Evolutionary conservation across 805 yeast genomes (phyloP).

Genomic region (Lipomyces spencermartinsiae): DNA sequence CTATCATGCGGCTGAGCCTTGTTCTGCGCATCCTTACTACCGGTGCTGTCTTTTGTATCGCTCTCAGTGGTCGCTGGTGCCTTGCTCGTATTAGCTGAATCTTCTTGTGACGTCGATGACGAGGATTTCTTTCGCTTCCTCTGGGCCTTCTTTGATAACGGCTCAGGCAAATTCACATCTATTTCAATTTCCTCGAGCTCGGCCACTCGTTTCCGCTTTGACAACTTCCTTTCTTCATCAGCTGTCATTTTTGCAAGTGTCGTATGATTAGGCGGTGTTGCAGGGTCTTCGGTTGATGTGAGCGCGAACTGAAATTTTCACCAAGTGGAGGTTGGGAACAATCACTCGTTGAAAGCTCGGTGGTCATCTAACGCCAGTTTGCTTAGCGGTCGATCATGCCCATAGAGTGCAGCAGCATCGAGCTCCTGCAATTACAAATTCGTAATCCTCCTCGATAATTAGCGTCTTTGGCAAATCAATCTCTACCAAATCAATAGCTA

Average conservation of each 20-base stretch:
- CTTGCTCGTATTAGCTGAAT: conserved; percentile 44
- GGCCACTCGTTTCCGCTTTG: conserved; percentile 26
- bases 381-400: no score
- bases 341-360: neutral
- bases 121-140: conserved; percentile 65
- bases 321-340: neutral
- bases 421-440: no score
- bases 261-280: neutral
- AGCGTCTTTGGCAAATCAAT: no score
- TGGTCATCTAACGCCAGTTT: neutral
- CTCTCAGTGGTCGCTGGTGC: conserved; percentile 2
- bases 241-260: neutral
- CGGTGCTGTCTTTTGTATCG: conserved; percentile 14
- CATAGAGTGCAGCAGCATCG: no score
- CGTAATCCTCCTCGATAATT: no score
- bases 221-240: conserved; percentile 1
- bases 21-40: conserved; percentile 45
- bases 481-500: no score
- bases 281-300: no score
- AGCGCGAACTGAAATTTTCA: neutral
- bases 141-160: conserved; percentile 89
- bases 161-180: conserved; percentile 64
- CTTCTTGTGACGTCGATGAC: conserved; percentile 50
- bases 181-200: conserved; percentile 50
- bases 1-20: conserved; percentile 45